Percentiles rank a stretch among this genome's conserved stretches.
These are phyloP conservation scores for Aspergillus intermedius DNA, from an alignment of 2,329 filamentous ascomycete species.

Conservation along the genomic window DNA sequence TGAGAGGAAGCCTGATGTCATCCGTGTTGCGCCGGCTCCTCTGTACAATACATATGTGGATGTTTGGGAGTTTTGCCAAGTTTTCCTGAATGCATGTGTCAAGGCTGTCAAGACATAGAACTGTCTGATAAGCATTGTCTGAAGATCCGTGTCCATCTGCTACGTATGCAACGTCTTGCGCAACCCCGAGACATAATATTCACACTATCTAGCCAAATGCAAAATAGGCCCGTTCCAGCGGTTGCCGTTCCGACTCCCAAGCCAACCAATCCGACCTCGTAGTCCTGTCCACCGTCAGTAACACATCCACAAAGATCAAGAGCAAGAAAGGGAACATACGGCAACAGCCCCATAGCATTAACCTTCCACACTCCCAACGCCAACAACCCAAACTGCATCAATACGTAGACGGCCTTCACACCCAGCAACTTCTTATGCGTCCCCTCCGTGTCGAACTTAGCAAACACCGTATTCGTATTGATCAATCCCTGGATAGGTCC, in stretches of 20 bases:
- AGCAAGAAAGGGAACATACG: constrained; percentile 52
- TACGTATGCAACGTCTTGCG: too few relatives aligned
- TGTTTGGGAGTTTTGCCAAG: constrained; percentile 54
- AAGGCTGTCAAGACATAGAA: constrained; percentile 18
- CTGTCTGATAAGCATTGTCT: too few relatives aligned
- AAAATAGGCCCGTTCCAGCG: constrained; percentile 60
- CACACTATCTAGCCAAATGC: constrained; percentile 41
- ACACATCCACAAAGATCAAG: background rate
- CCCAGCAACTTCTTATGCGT: constrained; percentile 67
- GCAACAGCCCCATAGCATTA: constrained; percentile 89
- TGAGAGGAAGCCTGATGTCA: constrained; percentile 77
- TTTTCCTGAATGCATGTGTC: constrained; percentile 47
- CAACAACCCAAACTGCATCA: constrained; percentile 77
- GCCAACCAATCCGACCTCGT: constrained; percentile 96
- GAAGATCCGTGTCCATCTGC: too few relatives aligned
- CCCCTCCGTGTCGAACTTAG: constrained; percentile 77
- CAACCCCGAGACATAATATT: background rate
- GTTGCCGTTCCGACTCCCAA: constrained; percentile 74
- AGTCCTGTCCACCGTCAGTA: constrained; percentile 53
- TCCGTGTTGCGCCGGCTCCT: constrained; percentile 75
- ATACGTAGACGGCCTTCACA: constrained; percentile 81
- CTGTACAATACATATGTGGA: constrained; percentile 78
- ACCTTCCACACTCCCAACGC: constrained; percentile 92
- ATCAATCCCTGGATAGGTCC: constrained; percentile 81
- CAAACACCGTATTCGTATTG: constrained; percentile 78